Conservation (phyloP, 78 protist genomes). For the Fonticula alba region DNA sequence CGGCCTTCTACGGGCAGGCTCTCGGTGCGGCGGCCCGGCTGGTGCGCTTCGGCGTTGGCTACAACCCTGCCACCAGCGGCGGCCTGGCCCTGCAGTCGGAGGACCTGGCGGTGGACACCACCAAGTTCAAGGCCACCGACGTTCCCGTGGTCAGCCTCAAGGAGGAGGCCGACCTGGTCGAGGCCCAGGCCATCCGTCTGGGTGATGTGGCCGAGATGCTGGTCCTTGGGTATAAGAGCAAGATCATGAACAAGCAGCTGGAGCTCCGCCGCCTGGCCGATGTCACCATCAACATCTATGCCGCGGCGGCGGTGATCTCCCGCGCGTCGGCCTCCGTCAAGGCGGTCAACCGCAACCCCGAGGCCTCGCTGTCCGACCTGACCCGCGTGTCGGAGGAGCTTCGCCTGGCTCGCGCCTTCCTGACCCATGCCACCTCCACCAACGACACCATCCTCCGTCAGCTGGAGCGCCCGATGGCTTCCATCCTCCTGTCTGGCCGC, state of each 20-base stretch:
- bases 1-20: not conserved
- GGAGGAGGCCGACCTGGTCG: not conserved
- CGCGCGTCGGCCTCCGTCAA: conserved; percentile 1
- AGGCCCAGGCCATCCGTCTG: not conserved
- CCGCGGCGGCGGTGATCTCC: not conserved
- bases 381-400: not conserved
- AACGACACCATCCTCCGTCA: too few species aligned
- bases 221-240: not conserved
- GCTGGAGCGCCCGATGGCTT: too few species aligned
- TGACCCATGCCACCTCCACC: too few species aligned
- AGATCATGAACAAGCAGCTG: conserved; percentile 4
- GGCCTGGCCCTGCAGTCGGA: not conserved
- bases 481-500: too few species aligned
- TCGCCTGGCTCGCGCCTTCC: not conserved
- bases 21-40: not conserved
- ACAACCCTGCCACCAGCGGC: not conserved
- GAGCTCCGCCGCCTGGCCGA: conserved; percentile 13
- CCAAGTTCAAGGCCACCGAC: not conserved
- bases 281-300: conserved; percentile 1
- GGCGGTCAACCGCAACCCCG: not conserved
- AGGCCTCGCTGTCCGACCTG: not conserved
- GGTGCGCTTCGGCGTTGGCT: not conserved
- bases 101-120: not conserved
- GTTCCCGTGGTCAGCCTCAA: not conserved
- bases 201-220: not conserved